Percentiles rank a stretch among this genome's conserved stretches.
Conservation (phyloP, 2,329 filamentous ascomycete species). For the Fusarium praegraminearum region DNA sequence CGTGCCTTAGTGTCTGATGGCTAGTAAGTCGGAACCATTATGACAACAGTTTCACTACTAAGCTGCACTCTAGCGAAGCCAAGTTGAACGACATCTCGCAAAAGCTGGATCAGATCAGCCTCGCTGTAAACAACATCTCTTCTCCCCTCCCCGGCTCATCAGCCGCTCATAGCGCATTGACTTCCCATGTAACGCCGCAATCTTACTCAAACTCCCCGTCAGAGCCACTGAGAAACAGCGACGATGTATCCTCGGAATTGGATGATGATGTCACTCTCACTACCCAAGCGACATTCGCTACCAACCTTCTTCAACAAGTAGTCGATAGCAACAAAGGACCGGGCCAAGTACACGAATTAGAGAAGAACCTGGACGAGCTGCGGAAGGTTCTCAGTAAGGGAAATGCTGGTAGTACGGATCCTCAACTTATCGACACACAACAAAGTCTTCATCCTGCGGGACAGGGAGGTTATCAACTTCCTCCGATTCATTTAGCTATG, state of each 20-base stretch:
- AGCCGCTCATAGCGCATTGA: background rate
- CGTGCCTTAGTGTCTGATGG: background rate
- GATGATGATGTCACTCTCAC: slow-evolving; percentile 11
- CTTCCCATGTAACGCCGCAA: background rate
- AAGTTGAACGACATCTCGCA: slow-evolving; percentile 12
- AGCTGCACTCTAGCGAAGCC: background rate
- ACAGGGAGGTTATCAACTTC: background rate
- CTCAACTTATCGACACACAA: slow-evolving; percentile 2
- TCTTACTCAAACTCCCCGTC: background rate
- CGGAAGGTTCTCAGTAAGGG: background rate
- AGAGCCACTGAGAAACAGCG: rapidly evolving
- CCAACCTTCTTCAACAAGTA: background rate
- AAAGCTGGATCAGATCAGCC: slow-evolving; percentile 15
- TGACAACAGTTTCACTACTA: rapidly evolving
- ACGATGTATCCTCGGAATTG: background rate
- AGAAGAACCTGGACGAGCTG: background rate
- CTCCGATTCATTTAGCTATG: slow-evolving; percentile 1
- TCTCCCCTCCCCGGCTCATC: background rate
- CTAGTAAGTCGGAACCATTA: background rate
- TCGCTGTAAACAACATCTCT: slow-evolving; percentile 8
- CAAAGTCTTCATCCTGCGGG: background rate
- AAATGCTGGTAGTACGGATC: background rate
- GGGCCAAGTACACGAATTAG: background rate
- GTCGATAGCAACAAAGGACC: slow-evolving; percentile 10
- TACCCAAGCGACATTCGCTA: slow-evolving; percentile 11